Conservation (phyloP, 2,329 filamentous ascomycete species). For the Aplosporella prunicola region DNA sequence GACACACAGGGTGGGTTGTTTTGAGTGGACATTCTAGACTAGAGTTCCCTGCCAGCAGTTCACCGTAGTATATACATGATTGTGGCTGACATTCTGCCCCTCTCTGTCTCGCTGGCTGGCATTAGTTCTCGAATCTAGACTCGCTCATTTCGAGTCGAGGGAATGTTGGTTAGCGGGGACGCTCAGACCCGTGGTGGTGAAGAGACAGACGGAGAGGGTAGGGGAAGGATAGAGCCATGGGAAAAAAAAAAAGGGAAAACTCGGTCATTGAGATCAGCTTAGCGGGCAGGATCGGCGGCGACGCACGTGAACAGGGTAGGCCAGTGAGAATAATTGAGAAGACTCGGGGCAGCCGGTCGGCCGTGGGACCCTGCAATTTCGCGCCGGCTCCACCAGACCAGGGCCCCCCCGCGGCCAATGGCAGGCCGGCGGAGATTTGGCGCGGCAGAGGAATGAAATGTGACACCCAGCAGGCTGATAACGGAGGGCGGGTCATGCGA, state of each 20-base stretch:
- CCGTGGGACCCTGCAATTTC: conserved; percentile 1
- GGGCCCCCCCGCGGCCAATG: background rate
- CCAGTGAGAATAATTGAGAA: background rate
- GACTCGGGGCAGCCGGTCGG: background rate
- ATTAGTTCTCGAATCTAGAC: too few species aligned
- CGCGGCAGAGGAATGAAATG: background rate
- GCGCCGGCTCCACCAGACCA: background rate
- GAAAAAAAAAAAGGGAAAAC: background rate
- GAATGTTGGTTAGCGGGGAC: too few species aligned
- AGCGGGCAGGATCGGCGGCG: background rate
- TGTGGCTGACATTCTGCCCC: too few species aligned
- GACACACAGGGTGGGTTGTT: too few species aligned
- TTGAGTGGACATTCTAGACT: too few species aligned
- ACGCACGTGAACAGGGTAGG: background rate
- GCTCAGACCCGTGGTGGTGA: too few species aligned
- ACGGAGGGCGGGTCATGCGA: conserved; percentile 7
- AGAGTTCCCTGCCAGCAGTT: too few species aligned
- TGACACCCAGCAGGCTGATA: conserved; percentile 5
- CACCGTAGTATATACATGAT: too few species aligned
- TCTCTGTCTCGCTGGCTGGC: too few species aligned
- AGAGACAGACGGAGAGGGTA: too few species aligned
- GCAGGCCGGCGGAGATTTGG: background rate
- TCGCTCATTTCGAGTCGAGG: too few species aligned
- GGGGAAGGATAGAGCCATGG: too few species aligned
- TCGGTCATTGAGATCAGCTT: conserved; percentile 9